Evolutionary conservation across 2,329 filamentous ascomycete species (phyloP).

Genomic region (Aspergillus floridensis): DNA sequence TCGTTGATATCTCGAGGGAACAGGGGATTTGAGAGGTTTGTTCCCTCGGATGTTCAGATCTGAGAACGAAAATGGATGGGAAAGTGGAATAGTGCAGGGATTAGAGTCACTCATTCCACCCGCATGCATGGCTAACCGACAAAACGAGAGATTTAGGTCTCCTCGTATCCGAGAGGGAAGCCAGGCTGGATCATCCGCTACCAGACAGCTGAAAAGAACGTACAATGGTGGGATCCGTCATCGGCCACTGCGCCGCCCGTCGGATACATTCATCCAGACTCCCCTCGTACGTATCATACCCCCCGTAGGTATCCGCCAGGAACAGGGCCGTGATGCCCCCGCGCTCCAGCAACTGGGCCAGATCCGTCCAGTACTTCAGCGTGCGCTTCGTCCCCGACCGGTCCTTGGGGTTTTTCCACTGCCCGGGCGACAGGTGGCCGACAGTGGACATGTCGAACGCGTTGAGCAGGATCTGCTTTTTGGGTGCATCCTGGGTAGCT

Average conservation of each 20-base stretch:
- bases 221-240: constrained; percentile 64
- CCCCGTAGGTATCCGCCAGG: constrained; percentile 64
- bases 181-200: neutral
- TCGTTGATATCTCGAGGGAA: no score
- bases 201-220: constrained; percentile 21
- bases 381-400: constrained; percentile 60
- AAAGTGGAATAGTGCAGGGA: no score
- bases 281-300: constrained; percentile 61
- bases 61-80: no score
- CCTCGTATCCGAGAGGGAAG: no score
- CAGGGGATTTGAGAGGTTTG: no score
- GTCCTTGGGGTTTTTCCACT: constrained; percentile 67
- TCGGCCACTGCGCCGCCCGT: constrained; percentile 62
- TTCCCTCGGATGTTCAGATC: no score
- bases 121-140: no score
- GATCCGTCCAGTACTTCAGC: constrained; percentile 62
- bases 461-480: constrained; percentile 60
- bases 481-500: constrained; percentile 20
- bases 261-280: constrained; percentile 61
- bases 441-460: constrained; percentile 66
- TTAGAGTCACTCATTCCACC: no score
- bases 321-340: constrained; percentile 65
- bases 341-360: constrained; percentile 61
- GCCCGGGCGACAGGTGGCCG: constrained; percentile 63
- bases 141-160: no score